Evolutionary conservation across 352 stramenopile species (phyloP).

Genomic region (Pythium scleroteichum): DNA sequence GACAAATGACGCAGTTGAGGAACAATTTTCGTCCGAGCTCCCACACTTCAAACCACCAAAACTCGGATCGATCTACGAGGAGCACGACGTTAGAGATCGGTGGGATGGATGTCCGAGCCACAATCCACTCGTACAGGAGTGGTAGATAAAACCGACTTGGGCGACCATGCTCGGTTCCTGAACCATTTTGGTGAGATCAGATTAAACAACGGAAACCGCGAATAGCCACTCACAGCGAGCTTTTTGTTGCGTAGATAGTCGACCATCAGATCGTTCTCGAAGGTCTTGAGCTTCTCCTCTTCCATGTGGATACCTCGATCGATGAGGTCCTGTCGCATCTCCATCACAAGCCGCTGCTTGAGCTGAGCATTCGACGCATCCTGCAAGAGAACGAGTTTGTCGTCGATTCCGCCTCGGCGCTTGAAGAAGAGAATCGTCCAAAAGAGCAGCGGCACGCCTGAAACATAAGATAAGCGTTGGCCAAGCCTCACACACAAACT

Average conservation of each 20-base stretch:
- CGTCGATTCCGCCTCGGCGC: conserved; percentile 44
- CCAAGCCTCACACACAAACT: background rate
- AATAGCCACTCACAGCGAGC: conserved; percentile 48
- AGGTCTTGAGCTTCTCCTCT: conserved; percentile 43
- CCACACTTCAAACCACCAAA: conserved; percentile 84
- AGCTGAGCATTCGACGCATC: conserved; percentile 36
- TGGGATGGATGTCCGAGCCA: background rate
- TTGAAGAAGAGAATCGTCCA: conserved; percentile 67
- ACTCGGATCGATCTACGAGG: conserved; percentile 44
- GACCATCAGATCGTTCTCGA: conserved; percentile 53
- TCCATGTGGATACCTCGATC: conserved; percentile 45
- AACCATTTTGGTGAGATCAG: background rate
- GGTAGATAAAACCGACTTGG: conserved; percentile 81
- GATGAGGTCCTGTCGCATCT: conserved; percentile 51
- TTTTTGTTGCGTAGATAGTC: conserved; percentile 59
- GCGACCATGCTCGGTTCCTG: conserved; percentile 73
- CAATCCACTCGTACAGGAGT: conserved; percentile 50
- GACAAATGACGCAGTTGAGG: conserved; percentile 64
- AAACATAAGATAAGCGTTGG: background rate
- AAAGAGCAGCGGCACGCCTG: conserved; percentile 70
- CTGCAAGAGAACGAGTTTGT: conserved; percentile 50
- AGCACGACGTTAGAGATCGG: background rate
- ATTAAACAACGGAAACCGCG: no score
- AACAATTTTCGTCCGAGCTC: conserved; percentile 72
- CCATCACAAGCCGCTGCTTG: conserved; percentile 45